Base-by-base conservation (phyloP, 768 basidiomycete species). In the Kwoniella pini region DNA sequence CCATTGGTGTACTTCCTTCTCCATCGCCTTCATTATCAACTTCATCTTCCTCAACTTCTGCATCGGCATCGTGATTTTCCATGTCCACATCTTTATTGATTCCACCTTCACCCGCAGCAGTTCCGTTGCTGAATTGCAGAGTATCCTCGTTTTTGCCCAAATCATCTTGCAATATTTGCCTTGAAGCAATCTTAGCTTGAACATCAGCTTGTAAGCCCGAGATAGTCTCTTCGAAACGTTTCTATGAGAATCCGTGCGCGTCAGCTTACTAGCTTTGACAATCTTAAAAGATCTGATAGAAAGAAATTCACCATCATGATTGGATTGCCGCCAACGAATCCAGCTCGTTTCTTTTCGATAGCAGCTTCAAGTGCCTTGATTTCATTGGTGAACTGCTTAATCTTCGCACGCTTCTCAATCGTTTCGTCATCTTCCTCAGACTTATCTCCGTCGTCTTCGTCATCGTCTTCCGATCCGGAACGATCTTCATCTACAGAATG, bases 211-310 rank as follows among this genome's bases (percentile, higher is more conserved):
- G 63, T 31, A 75, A 60, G 21, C 70, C 70, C 19, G 63, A 58
- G 9, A 75, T 67, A 3, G 68, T 68, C 52, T 75, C 70, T 56
- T 75, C 67, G 62, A 72, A 72, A 39, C 73, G 73, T 75, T 71
- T 75, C 70, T 76, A 38, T 33, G 17, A 6, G 11, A 30, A 26
- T 15, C 26, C 5, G 21, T 17, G 1, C 10, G 33, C 33, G n/a
- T n/a, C n/a, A n/a, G n/a, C n/a, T n/a, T n/a, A n/a, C n/a, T n/a
- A n/a, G n/a, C n/a, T n/a, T n/a, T n/a, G n/a, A n/a, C n/a, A n/a
- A n/a, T n/a, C n/a, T n/a, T n/a, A n/a, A n/a, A n/a, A n/a, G n/a
- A n/a, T n/a, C n/a, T n/a, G n/a, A n/a, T n/a, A n/a, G n/a, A n/a
- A n/a, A n/a, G n/a, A n/a, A n/a, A 68, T 69, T 42, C 54, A 75